Evolutionary conservation across 2,329 filamentous ascomycete species (phyloP).

Genomic region (Karstenula rhodostoma): DNA sequence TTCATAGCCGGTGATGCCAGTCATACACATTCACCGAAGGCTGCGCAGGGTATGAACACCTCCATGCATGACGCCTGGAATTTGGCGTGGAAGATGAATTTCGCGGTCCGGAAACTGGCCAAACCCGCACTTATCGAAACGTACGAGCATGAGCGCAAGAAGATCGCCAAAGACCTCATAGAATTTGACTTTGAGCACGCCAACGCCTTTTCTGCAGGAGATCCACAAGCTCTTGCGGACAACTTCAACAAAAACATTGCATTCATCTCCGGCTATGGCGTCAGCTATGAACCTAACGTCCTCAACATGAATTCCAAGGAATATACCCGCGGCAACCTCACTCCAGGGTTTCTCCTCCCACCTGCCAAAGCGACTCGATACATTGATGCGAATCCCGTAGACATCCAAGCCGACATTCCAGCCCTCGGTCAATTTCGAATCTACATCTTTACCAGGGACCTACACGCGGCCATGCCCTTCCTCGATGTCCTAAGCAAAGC

Average conservation of each 20-base stretch:
- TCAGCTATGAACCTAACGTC: constrained; percentile 70
- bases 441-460: constrained; percentile 73
- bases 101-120: constrained; percentile 49
- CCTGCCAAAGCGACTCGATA: constrained; percentile 77
- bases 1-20: constrained; percentile 61
- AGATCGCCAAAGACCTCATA: constrained; percentile 55
- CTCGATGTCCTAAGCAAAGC: constrained; percentile 66
- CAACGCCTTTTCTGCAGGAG: constrained; percentile 65
- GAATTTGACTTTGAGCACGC: constrained; percentile 59
- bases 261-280: constrained; percentile 77
- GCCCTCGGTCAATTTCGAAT: constrained; percentile 80
- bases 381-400: constrained; percentile 79
- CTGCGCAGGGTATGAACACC: constrained; percentile 56
- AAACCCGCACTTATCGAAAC: constrained; percentile 49
- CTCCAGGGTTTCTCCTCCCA: constrained; percentile 60
- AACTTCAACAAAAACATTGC: constrained; percentile 76
- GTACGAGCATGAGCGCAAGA: constrained; percentile 53
- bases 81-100: constrained; percentile 55
- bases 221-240: constrained; percentile 68
- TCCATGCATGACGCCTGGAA: constrained; percentile 56
- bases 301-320: constrained; percentile 67
- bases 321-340: constrained; percentile 56
- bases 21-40: constrained; percentile 53
- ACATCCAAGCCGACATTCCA: constrained; percentile 80
- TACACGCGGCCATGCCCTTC: constrained; percentile 64